phyloP scores from a whole-genome alignment of 306 rosid genomes.

The Pueraria montana region DNA sequence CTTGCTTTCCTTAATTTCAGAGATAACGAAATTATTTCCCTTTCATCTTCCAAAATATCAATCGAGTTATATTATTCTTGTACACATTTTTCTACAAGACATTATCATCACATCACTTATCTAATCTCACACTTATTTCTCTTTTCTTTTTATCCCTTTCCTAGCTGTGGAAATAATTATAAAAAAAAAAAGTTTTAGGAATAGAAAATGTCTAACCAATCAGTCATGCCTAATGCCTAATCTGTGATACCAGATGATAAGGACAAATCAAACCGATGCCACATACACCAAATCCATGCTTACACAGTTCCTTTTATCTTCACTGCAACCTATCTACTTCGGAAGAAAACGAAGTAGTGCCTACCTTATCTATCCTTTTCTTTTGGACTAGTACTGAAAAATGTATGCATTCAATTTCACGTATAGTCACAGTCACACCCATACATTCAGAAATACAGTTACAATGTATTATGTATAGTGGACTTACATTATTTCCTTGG shows the following conservation, averaged over 20 bases:
- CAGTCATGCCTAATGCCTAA: conserved; percentile 12
- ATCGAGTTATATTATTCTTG: background rate
- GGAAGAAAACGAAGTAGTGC: conserved; percentile 31
- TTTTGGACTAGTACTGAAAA: conserved; percentile 23
- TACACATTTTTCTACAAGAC: background rate
- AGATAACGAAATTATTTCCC: conserved; percentile 40
- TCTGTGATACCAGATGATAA: conserved; percentile 22
- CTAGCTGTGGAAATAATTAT: background rate
- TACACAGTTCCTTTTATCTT: conserved; percentile 26
- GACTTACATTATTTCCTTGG: conserved; percentile 89
- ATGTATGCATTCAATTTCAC: conserved; percentile 17
- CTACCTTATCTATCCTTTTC: conserved; percentile 4
- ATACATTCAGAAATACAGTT: conserved; percentile 11
- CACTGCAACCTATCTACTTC: conserved; percentile 25
- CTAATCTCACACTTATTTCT: background rate
- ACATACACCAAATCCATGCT: conserved; percentile 33
- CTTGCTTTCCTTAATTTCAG: conserved; percentile 41
- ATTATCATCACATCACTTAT: background rate
- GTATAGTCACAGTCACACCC: background rate
- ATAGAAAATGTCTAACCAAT: conserved; percentile 3
- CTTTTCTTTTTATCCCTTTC: background rate
- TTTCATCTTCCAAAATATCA: conserved; percentile 34
- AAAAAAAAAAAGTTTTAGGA: background rate
- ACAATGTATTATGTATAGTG: conserved; percentile 1
- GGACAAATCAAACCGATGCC: conserved; percentile 42